phyloP scores from a whole-genome alignment of 1,284 basidiomycete genomes.

The Athelia sp. region DNA sequence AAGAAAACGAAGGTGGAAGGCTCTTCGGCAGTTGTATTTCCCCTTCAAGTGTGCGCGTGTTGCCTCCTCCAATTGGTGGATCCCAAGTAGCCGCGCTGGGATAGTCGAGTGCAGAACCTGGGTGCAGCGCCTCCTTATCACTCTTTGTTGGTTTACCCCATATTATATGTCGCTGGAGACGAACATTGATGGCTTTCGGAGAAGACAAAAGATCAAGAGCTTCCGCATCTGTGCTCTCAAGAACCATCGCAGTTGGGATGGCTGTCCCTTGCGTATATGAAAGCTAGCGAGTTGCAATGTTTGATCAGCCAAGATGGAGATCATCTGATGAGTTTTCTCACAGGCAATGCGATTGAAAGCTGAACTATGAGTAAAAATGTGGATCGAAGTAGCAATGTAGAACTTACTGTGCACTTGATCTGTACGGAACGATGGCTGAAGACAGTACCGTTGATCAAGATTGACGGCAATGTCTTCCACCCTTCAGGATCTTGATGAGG shows the following conservation, averaged over 20 bases:
- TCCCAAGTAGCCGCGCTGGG: constrained; percentile 40
- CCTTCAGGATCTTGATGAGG: constrained; percentile 41
- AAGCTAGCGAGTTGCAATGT: too few relatives aligned
- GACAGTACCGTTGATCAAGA: constrained; percentile 34
- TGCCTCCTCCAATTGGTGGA: constrained; percentile 26
- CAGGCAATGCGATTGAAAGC: constrained; percentile 39
- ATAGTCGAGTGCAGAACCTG: constrained; percentile 35
- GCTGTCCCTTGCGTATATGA: constrained; percentile 44
- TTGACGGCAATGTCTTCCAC: constrained; percentile 37
- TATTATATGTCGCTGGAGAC: constrained; percentile 38
- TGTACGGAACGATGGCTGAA: constrained; percentile 34
- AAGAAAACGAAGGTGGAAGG: constrained; percentile 39
- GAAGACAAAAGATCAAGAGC: constrained; percentile 36
- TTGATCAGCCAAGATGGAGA: too few relatives aligned
- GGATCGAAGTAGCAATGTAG: background rate
- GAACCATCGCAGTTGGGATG: constrained; percentile 37
- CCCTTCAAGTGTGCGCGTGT: constrained; percentile 36
- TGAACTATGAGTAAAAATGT: too few relatives aligned
- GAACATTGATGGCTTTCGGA: constrained; percentile 32
- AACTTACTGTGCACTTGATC: constrained; percentile 35
- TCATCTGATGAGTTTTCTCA: constrained; percentile 26
- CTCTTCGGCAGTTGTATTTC: constrained; percentile 45
- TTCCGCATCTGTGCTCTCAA: constrained; percentile 33
- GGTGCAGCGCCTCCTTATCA: constrained; percentile 13
- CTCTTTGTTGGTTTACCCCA: constrained; percentile 33